These are phyloP conservation scores for Cadophora malorum DNA, from an alignment of 2,329 filamentous ascomycete genomes.

Conservation along the genomic window DNA sequence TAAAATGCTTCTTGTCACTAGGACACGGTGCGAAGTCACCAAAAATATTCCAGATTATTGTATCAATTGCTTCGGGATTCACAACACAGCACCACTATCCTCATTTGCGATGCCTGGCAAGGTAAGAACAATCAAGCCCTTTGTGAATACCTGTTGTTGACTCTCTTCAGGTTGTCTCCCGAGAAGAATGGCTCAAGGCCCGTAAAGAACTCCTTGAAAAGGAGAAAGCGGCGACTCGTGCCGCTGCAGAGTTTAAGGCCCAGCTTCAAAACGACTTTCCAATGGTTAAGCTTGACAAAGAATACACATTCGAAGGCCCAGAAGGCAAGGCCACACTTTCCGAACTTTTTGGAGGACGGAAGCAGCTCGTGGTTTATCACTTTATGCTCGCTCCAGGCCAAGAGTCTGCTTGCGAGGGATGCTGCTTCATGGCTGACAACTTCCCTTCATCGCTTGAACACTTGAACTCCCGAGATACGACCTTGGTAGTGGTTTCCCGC, in stretches of 20 bases:
- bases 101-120: conserved; percentile 34
- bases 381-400: conserved; percentile 52
- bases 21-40: not conserved
- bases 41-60: not conserved
- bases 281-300: conserved; percentile 49
- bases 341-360: conserved; percentile 46
- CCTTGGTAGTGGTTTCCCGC: conserved; percentile 50
- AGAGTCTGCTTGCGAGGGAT: conserved; percentile 49
- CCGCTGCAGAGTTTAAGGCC: conserved; percentile 43
- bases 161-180: conserved; percentile 42
- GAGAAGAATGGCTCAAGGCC: conserved; percentile 47
- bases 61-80: not conserved
- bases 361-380: conserved; percentile 52
- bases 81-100: not conserved
- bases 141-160: not conserved
- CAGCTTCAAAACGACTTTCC: conserved; percentile 47
- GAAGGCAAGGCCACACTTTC: conserved; percentile 39
- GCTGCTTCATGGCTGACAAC: conserved; percentile 49
- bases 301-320: conserved; percentile 47
- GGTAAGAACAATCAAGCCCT: conserved; percentile 21
- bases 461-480: conserved; percentile 48
- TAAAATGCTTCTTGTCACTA: not conserved
- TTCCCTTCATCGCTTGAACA: conserved; percentile 48
- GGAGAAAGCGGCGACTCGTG: conserved; percentile 46
- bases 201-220: conserved; percentile 47